Evolutionary conservation across 2,329 filamentous ascomycete genomes (phyloP).

Genomic region (Emergomyces pasteurianus): DNA sequence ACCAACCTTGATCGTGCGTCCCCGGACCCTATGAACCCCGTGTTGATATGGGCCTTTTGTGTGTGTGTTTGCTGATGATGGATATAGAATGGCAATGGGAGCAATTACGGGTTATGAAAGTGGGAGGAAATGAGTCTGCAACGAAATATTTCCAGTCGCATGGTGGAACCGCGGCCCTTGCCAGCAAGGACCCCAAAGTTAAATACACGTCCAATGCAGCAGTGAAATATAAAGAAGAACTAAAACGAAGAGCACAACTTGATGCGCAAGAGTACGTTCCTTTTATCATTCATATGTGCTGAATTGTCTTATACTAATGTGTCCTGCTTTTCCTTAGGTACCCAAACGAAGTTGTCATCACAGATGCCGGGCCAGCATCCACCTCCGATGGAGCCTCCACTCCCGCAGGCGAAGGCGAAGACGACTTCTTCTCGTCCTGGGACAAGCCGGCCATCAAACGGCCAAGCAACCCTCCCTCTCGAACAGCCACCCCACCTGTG

Average conservation of each 20-base stretch:
- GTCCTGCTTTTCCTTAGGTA: slow-evolving; percentile 42
- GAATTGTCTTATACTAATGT: slow-evolving; percentile 4
- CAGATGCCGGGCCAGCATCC: slow-evolving; percentile 52
- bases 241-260: slow-evolving; percentile 70
- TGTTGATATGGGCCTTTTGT: background rate
- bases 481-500: slow-evolving; percentile 73
- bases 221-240: slow-evolving; percentile 93
- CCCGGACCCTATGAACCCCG: slow-evolving; percentile 8
- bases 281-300: background rate
- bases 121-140: slow-evolving; percentile 93
- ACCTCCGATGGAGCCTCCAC: slow-evolving; percentile 56
- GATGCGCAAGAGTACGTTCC: slow-evolving; percentile 72
- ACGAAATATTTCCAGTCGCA: slow-evolving; percentile 98
- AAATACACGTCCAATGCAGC: slow-evolving; percentile 94
- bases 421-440: slow-evolving; percentile 99
- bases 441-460: slow-evolving; percentile 96
- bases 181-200: slow-evolving; percentile 91
- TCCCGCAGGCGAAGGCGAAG: slow-evolving; percentile 67
- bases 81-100: slow-evolving; percentile 91
- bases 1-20: slow-evolving; percentile 93
- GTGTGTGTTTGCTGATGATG: slow-evolving; percentile 14
- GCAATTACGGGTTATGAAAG: slow-evolving; percentile 93
- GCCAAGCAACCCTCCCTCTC: slow-evolving; percentile 83
- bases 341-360: slow-evolving; percentile 74
- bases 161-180: slow-evolving; percentile 82